Base-by-base conservation (phyloP, 2,329 filamentous ascomycete genomes). In the Blastomyces silverae region DNA sequence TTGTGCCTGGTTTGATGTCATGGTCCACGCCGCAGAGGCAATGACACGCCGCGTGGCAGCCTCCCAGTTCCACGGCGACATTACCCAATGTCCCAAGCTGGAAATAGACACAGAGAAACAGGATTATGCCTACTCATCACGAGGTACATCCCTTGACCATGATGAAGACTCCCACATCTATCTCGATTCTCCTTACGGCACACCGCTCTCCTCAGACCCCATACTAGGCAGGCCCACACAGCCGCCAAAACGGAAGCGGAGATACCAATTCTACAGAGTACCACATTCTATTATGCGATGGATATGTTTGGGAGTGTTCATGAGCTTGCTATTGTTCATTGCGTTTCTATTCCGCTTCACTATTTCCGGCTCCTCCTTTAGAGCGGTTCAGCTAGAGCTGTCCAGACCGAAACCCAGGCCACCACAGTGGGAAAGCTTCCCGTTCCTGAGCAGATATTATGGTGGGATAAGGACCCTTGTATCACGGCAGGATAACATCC, bases 401-500 rank as follows among this genome's bases (percentile, higher is more conserved):
- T 56, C 61, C 1, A 44, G 42, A 13, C 11, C 15, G n/a, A 53
- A 62, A 20, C 57, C 57, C 7, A 65, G 86, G 25, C 89, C 90
- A 15, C 85, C 87, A 0, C 68, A 70, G n/a, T 97, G 92, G 92
- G 90, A 96, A 74, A 85, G 84, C 11, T 97, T 96, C 73, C 86
- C 87, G 0, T 95, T 96, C 72, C 77, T 99, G 67, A 88, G 88
- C 66, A 84, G 92, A 67, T 99, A 97, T 74, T 94, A 97, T 74
- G 93, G 92, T 17, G 94, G 94, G 0, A 83, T 99, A 66, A 83
- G 88, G 68, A 89, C 84, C 0, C 73, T 99, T 67, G 85, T 90
- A 0, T 77, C 85, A 0, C 79, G 86, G 34, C 75, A 82, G 17
- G 80, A 90, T 59, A 93, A 92, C 69, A 80, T 83, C 11, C 88